These are phyloP conservation scores for Pinus tabuliformis DNA, from an alignment of 75 land plant genomes.

Conservation along the genomic window DNA sequence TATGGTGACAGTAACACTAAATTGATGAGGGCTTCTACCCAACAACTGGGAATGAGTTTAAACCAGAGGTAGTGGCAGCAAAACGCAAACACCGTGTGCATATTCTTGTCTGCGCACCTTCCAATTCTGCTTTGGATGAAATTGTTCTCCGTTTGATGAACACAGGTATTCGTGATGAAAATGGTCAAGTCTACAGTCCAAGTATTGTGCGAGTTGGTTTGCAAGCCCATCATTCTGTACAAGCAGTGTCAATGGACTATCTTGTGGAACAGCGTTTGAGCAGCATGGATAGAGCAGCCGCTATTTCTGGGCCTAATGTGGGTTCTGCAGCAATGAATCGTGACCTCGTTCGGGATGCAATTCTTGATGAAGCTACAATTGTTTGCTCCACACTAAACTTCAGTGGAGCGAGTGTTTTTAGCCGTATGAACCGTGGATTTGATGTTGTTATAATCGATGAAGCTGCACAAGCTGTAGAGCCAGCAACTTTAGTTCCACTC, in stretches of 20 bases:
- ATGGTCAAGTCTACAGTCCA: too few relatives aligned
- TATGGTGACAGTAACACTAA: too few relatives aligned
- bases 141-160: slow-evolving; percentile 84
- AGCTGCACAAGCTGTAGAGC: slow-evolving; percentile 95
- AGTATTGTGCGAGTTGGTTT: too few relatives aligned
- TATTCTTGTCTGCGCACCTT: slow-evolving; percentile 98
- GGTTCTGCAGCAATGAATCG: slow-evolving; percentile 54
- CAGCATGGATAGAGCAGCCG: too few relatives aligned
- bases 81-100: slow-evolving; percentile 82
- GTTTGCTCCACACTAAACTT: slow-evolving; percentile 98
- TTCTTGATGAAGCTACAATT: slow-evolving; percentile 91
- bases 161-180: slow-evolving; percentile 39
- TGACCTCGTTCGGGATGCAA: slow-evolving; percentile 71
- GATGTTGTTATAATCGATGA: slow-evolving; percentile 99
- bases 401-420: slow-evolving; percentile 81
- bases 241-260: too few relatives aligned
- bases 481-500: too few relatives aligned
- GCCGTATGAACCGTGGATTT: slow-evolving; percentile 76
- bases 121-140: slow-evolving; percentile 97
- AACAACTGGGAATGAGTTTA: slow-evolving; percentile 77
- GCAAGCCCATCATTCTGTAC: too few relatives aligned
- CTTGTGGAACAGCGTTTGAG: too few relatives aligned
- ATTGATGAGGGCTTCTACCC: slow-evolving; percentile 83
- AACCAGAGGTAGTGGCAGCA: slow-evolving; percentile 74
- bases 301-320: slow-evolving; percentile 33